phyloP scores from a whole-genome alignment of 1,139 yeast genomes.

The Taphrina wiesneri region DNA sequence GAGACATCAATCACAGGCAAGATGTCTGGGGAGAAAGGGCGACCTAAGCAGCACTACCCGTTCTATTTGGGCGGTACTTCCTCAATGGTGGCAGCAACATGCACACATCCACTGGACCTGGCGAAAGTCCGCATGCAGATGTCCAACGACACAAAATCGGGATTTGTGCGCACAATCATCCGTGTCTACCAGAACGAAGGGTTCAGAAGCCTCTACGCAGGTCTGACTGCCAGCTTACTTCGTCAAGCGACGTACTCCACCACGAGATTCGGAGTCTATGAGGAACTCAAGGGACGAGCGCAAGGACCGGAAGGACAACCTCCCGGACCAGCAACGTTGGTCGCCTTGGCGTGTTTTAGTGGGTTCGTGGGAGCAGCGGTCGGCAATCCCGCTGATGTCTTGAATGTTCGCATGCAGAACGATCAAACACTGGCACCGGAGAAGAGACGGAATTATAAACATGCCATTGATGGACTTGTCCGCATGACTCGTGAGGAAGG shows the following conservation, averaged over 20 bases:
- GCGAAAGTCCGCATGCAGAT: slow-evolving; percentile 86
- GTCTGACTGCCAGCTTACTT: slow-evolving; percentile 74
- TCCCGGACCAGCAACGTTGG: slow-evolving; percentile 53
- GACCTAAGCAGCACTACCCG: not conserved
- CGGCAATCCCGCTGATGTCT: slow-evolving; percentile 87
- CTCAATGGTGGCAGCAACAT: slow-evolving; percentile 49
- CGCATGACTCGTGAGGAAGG: slow-evolving; percentile 67
- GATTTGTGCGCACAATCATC: slow-evolving; percentile 60
- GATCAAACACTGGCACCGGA: slow-evolving; percentile 68
- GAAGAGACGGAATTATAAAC: slow-evolving; percentile 70
- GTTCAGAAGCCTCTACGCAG: slow-evolving; percentile 67
- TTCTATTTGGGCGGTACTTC: slow-evolving; percentile 42
- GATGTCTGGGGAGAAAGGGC: not conserved
- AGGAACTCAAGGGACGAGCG: slow-evolving; percentile 59
- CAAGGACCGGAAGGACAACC: slow-evolving; percentile 47
- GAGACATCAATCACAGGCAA: not conserved
- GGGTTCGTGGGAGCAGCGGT: slow-evolving; percentile 82
- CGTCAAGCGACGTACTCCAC: slow-evolving; percentile 90
- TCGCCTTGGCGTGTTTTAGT: slow-evolving; percentile 79
- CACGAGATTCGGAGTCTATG: slow-evolving; percentile 81
- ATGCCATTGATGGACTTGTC: slow-evolving; percentile 73
- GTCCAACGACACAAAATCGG: slow-evolving; percentile 63
- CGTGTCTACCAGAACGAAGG: slow-evolving; percentile 64
- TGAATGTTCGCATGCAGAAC: slow-evolving; percentile 85
- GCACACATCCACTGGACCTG: slow-evolving; percentile 69